Conservation (phyloP, 768 basidiomycete genomes). For the Candolleomyces aberdarensis region DNA sequence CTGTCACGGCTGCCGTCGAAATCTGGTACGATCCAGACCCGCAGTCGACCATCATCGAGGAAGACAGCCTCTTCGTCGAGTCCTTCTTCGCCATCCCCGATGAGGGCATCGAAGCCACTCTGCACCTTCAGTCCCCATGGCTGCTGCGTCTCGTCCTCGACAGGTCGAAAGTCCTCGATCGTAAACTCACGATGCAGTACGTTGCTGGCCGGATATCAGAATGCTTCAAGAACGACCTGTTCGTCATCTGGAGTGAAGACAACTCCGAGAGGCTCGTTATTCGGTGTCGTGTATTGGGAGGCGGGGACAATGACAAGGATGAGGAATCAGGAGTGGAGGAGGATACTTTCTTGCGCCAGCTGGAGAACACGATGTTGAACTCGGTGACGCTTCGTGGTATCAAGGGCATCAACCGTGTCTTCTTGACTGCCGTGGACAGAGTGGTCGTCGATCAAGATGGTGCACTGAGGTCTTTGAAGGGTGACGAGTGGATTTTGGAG, state of each 20-base stretch:
- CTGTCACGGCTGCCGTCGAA: slow-evolving; percentile 92
- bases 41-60: slow-evolving; percentile 89
- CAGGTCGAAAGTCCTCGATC: slow-evolving; percentile 96
- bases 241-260: slow-evolving; percentile 99
- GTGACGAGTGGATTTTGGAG: slow-evolving; percentile 95
- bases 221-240: slow-evolving; percentile 92
- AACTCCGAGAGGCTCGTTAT: slow-evolving; percentile 97
- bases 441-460: slow-evolving; percentile 64
- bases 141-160: slow-evolving; percentile 95
- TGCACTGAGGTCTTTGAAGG: slow-evolving; percentile 54
- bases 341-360: slow-evolving; percentile 92
- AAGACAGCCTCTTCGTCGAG: slow-evolving; percentile 93
- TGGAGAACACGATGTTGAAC: slow-evolving; percentile 96
- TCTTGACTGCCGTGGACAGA: slow-evolving; percentile 87
- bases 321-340: slow-evolving; percentile 66
- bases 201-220: slow-evolving; percentile 92
- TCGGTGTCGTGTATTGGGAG: slow-evolving; percentile 89
- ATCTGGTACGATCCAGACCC: slow-evolving; percentile 98
- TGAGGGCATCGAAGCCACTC: slow-evolving; percentile 88
- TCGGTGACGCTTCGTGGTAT: slow-evolving; percentile 95
- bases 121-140: slow-evolving; percentile 95
- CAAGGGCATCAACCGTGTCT: slow-evolving; percentile 85
- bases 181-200: slow-evolving; percentile 92
- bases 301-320: slow-evolving; percentile 83
- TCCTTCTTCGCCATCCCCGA: slow-evolving; percentile 99